These are phyloP conservation scores for Floccularia luteovirens DNA, from an alignment of 768 basidiomycete species.

Conservation along the genomic window DNA sequence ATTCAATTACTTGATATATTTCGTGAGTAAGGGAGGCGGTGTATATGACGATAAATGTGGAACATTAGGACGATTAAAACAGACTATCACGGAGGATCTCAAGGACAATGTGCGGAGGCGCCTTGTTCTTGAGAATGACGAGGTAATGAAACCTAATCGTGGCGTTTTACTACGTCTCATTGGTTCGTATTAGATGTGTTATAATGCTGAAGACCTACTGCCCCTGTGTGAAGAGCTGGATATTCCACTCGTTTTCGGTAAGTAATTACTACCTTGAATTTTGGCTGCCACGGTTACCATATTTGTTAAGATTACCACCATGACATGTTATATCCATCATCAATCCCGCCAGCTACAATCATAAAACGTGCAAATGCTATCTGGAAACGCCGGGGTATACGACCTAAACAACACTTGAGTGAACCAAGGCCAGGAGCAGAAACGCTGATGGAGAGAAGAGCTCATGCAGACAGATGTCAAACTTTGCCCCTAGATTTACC, in stretches of 20 bases:
- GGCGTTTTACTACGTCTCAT: not conserved
- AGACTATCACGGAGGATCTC: slow-evolving; percentile 53
- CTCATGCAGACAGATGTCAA: slow-evolving; percentile 81
- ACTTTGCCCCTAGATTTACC: slow-evolving; percentile 56
- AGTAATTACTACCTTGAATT: slow-evolving; percentile 7
- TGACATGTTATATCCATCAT: slow-evolving; percentile 59
- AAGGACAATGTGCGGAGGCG: slow-evolving; percentile 59
- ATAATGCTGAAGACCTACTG: slow-evolving; percentile 84
- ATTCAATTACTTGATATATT: not conserved
- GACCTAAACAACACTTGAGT: slow-evolving; percentile 88
- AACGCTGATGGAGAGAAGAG: slow-evolving; percentile 77
- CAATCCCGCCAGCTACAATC: slow-evolving; percentile 54
- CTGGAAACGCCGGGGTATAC: slow-evolving; percentile 71
- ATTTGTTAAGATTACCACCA: slow-evolving; percentile 83
- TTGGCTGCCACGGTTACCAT: not conserved
- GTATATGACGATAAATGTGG: slow-evolving; percentile 74
- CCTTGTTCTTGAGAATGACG: slow-evolving; percentile 91
- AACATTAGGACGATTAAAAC: slow-evolving; percentile 66
- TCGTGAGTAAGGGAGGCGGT: slow-evolving; percentile 54
- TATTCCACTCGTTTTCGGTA: slow-evolving; percentile 63
- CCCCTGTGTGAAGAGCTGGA: slow-evolving; percentile 79
- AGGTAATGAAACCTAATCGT: too few species aligned
- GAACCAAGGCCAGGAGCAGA: slow-evolving; percentile 84
- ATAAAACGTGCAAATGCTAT: slow-evolving; percentile 71
- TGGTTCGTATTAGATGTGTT: slow-evolving; percentile 50